Conservation (phyloP, 1,284 basidiomycete genomes). For the Leccinum huronense region DNA sequence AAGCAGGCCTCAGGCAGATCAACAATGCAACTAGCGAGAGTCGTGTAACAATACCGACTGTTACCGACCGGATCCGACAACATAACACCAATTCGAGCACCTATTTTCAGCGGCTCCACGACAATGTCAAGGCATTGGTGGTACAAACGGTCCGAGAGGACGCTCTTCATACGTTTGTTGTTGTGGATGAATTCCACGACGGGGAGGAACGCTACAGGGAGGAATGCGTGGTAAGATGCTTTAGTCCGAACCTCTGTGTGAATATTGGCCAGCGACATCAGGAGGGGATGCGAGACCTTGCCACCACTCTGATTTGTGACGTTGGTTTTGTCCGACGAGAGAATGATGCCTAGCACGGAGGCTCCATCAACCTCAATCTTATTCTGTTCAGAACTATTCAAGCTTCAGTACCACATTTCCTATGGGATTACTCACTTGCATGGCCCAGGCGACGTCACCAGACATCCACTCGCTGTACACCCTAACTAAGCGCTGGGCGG, state of each 20-base stretch:
- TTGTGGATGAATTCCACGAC: background rate
- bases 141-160: background rate
- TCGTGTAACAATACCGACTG: background rate
- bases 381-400: too few relatives aligned
- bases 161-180: background rate
- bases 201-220: background rate
- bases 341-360: background rate
- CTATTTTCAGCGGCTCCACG: background rate
- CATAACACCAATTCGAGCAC: background rate
- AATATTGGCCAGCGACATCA: background rate
- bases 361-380: background rate
- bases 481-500: background rate
- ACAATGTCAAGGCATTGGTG: background rate
- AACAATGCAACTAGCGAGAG: background rate
- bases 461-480: background rate
- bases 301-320: background rate
- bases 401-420: too few relatives aligned
- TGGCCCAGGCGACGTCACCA: background rate
- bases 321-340: background rate
- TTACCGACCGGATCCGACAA: background rate
- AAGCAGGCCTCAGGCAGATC: background rate
- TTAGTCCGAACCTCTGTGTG: background rate
- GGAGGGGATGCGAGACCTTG: background rate
- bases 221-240: background rate
- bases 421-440: background rate